These are phyloP conservation scores for Ceratobasidium papillatum DNA, from an alignment of 1,284 basidiomycete genomes.

Conservation along the genomic window DNA sequence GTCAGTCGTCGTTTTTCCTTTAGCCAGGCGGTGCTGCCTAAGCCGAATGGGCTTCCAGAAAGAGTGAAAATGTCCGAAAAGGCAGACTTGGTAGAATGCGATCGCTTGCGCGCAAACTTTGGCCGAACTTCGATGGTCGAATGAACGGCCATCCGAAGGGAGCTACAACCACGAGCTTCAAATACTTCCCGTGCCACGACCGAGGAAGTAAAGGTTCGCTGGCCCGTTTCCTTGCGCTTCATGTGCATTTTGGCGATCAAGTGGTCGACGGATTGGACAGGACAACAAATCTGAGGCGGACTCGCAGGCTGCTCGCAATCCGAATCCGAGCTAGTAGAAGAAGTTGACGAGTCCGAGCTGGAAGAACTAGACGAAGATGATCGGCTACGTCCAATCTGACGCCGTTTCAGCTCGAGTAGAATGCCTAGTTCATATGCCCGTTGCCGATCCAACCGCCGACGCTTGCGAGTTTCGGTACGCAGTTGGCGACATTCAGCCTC, in stretches of 20 bases:
- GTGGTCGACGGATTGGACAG: slow-evolving; percentile 14
- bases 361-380: slow-evolving; percentile 21
- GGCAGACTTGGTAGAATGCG: background rate
- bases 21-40: slow-evolving; percentile 4
- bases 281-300: background rate
- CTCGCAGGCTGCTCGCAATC: background rate
- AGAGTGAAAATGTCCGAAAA: slow-evolving; percentile 17
- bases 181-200: slow-evolving; percentile 12
- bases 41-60: slow-evolving; percentile 1
- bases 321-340: slow-evolving; percentile 15
- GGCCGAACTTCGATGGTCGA: background rate
- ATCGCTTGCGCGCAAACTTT: background rate
- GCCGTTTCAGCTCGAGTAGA: slow-evolving; percentile 21
- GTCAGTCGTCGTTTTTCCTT: slow-evolving; percentile 13
- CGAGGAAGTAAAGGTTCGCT: slow-evolving; percentile 3
- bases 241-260: slow-evolving; percentile 24
- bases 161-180: slow-evolving; percentile 21
- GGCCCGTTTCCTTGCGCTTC: slow-evolving; percentile 11
- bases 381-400: slow-evolving; percentile 27
- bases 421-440: slow-evolving; percentile 13
- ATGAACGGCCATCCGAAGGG: background rate
- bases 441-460: slow-evolving; percentile 25
- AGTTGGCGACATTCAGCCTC: slow-evolving; percentile 26
- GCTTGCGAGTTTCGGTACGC: slow-evolving; percentile 17
- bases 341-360: background rate